Conservation (phyloP, 2,329 filamentous ascomycete species). For the Fusarium sp. region DNA sequence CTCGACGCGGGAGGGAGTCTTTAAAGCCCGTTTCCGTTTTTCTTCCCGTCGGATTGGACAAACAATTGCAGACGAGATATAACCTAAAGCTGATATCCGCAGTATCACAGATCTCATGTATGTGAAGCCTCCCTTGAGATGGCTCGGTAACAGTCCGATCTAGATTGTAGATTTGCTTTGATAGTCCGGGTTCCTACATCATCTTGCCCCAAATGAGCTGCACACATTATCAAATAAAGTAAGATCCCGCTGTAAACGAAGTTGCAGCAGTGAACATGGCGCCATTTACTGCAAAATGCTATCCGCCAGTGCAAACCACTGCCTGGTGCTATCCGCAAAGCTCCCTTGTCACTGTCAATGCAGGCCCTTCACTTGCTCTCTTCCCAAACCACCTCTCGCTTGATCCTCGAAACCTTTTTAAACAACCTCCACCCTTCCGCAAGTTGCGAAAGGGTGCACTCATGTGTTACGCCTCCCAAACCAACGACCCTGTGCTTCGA, state of each 20-base stretch:
- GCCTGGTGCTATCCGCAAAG: slow-evolving; percentile 8
- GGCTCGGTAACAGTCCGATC: slow-evolving; percentile 20
- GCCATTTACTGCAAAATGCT: neutral
- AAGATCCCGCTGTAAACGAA: slow-evolving; percentile 5
- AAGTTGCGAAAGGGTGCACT: slow-evolving; percentile 26
- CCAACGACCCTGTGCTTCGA: slow-evolving; percentile 18
- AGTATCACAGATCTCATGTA: neutral
- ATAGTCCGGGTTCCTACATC: slow-evolving; percentile 36
- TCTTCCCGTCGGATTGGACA: slow-evolving; percentile 29
- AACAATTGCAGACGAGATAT: slow-evolving; percentile 30
- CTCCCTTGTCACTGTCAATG: slow-evolving; percentile 19
- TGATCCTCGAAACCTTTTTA: slow-evolving; percentile 16
- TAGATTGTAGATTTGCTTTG: slow-evolving; percentile 19
- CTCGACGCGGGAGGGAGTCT: slow-evolving; percentile 33
- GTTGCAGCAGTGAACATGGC: neutral
- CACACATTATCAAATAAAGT: slow-evolving; percentile 5
- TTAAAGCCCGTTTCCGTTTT: slow-evolving; percentile 17
- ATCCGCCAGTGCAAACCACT: slow-evolving; percentile 25
- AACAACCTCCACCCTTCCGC: slow-evolving; percentile 33
- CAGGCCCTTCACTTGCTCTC: neutral
- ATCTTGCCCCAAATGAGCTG: slow-evolving; percentile 4
- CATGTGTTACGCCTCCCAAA: slow-evolving; percentile 38
- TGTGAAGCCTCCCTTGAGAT: neutral
- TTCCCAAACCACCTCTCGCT: slow-evolving; percentile 26
- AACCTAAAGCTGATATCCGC: slow-evolving; percentile 20